These are phyloP conservation scores for Lachnellula willkommii DNA, from an alignment of 2,329 filamentous ascomycete species.

Conservation along the genomic window DNA sequence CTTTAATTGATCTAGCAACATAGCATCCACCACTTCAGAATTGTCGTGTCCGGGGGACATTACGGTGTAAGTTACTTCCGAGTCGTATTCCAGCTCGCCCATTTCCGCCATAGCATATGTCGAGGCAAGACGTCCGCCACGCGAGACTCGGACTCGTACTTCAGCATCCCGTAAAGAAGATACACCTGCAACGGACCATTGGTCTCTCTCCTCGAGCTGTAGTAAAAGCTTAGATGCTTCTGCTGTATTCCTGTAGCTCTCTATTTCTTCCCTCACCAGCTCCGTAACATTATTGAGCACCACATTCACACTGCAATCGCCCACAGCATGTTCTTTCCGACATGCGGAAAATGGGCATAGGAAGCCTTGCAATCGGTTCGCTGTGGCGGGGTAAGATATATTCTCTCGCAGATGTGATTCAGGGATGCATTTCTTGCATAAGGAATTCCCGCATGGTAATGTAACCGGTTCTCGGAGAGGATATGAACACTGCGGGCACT, in stretches of 20 bases:
- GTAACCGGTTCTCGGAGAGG: constrained; percentile 65
- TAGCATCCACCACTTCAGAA: constrained; percentile 37
- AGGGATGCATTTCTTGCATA: constrained; percentile 74
- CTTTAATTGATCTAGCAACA: constrained; percentile 53
- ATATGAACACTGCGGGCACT: constrained; percentile 69
- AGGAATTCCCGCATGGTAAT: constrained; percentile 72
- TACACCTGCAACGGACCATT: constrained; percentile 39
- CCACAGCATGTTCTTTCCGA: constrained; percentile 64
- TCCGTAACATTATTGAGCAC: constrained; percentile 67
- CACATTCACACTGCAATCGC: constrained; percentile 74
- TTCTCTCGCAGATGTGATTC: constrained; percentile 57
- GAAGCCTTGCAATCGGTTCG: constrained; percentile 64
- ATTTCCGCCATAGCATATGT: constrained; percentile 61
- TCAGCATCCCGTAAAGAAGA: constrained; percentile 36
- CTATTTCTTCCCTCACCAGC: constrained; percentile 50
- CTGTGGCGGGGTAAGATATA: constrained; percentile 70
- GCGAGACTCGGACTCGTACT: constrained; percentile 35
- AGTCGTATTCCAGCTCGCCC: constrained; percentile 53
- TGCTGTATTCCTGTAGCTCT: constrained; percentile 33
- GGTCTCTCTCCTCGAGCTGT: constrained; percentile 35
- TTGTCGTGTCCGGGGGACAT: constrained; percentile 21
- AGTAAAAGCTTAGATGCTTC: constrained; percentile 37
- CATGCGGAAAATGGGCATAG: constrained; percentile 67
- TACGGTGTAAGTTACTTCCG: constrained; percentile 48
- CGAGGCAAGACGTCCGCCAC: constrained; percentile 57